phyloP scores from a whole-genome alignment of 805 yeast genomes.

The Sungouiozyma ichnusensis region DNA sequence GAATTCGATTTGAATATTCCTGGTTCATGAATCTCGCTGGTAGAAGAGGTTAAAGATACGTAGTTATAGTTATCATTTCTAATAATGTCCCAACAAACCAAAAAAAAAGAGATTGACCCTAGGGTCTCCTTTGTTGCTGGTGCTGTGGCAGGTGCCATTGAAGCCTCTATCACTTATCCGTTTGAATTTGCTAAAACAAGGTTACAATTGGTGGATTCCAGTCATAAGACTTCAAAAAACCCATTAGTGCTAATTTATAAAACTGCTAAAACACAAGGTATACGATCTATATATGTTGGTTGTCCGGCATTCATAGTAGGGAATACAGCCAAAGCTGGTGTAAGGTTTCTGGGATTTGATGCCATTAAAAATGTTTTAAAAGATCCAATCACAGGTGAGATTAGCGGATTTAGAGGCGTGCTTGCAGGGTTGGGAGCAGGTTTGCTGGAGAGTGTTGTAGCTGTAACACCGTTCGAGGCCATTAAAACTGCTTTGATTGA shows the following conservation, averaged over 20 bases:
- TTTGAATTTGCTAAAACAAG: constrained; percentile 96
- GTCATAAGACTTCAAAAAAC: constrained; percentile 59
- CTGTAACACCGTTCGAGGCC: constrained; percentile 95
- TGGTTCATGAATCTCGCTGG: too few species aligned
- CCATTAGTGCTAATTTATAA: constrained; percentile 73
- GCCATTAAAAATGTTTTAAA: constrained; percentile 64
- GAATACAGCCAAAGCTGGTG: constrained; percentile 93
- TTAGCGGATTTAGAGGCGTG: constrained; percentile 85
- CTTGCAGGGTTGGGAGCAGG: constrained; percentile 98
- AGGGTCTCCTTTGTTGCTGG: constrained; percentile 84
- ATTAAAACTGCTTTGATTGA: constrained; percentile 93
- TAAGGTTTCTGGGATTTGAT: constrained; percentile 88
- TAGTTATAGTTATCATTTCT: too few species aligned
- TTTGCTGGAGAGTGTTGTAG: constrained; percentile 76
- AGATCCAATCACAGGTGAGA: constrained; percentile 69
- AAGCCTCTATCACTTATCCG: constrained; percentile 86
- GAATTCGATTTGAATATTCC: too few species aligned
- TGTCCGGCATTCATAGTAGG: constrained; percentile 96
- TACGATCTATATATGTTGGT: constrained; percentile 75
- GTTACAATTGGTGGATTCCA: constrained; percentile 66
- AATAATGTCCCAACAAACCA: constrained; percentile 5
- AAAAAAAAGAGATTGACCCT: constrained; percentile 42
- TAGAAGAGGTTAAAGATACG: too few species aligned
- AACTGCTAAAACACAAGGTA: constrained; percentile 69
- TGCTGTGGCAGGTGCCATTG: constrained; percentile 93